A percentile compares a stretch with the other conserved stretches of the same genome.
These are phyloP conservation scores for Tricharina praecox DNA, from an alignment of 495 filamentous ascomycete genomes.

Conservation along the genomic window DNA sequence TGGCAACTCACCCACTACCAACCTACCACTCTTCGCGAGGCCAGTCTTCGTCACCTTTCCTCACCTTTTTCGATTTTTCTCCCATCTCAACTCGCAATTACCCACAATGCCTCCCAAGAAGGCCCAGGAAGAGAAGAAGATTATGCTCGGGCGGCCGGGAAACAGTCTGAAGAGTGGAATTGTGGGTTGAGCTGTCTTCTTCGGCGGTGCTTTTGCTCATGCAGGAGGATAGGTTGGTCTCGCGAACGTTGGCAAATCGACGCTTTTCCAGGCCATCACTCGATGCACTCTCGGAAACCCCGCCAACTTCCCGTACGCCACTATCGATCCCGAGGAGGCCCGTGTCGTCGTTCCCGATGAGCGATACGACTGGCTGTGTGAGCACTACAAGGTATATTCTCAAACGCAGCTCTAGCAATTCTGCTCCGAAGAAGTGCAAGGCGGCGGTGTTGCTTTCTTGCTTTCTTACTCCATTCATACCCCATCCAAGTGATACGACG, in stretches of 20 bases:
- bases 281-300: slow-evolving; percentile 96
- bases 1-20: background rate
- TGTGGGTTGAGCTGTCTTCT: slow-evolving; percentile 32
- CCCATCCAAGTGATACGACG: slow-evolving; percentile 5
- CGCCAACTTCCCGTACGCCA: slow-evolving; percentile 98
- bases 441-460: too few species aligned
- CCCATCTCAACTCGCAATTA: background rate
- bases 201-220: background rate
- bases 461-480: slow-evolving; percentile 3
- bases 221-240: slow-evolving; percentile 59
- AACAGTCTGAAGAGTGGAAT: slow-evolving; percentile 99
- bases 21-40: too few species aligned
- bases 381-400: slow-evolving; percentile 53
- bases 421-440: too few species aligned
- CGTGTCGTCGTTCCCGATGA: slow-evolving; percentile 95
- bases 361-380: slow-evolving; percentile 85
- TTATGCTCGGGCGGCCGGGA: slow-evolving; percentile 80
- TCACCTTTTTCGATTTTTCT: background rate
- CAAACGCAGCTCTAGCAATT: background rate
- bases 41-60: too few species aligned
- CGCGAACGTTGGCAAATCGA: slow-evolving; percentile 98
- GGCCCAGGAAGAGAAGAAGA: slow-evolving; percentile 51
- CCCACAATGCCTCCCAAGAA: slow-evolving; percentile 65
- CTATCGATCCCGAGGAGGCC: slow-evolving; percentile 96
- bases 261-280: slow-evolving; percentile 98